A percentile compares a stretch with the other conserved stretches of the same genome.
These are phyloP conservation scores for Paramecium octaurelia DNA, from an alignment of 73 alveolate genomes.

Conservation along the genomic window DNA sequence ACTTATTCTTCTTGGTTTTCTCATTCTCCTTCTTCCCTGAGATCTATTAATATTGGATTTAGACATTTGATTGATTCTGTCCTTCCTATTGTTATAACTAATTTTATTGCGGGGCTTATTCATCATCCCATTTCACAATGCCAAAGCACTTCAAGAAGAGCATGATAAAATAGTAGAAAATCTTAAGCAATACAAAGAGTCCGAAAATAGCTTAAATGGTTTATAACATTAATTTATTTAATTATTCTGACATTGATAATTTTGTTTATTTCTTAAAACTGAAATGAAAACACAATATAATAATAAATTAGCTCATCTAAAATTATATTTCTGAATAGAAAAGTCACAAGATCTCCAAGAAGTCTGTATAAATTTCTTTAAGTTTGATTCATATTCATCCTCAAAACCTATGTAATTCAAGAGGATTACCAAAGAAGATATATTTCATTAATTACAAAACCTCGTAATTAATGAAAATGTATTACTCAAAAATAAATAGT, in stretches of 20 bases:
- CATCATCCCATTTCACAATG: conserved; percentile 40
- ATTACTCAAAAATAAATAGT: too few species aligned
- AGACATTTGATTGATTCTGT: neutral
- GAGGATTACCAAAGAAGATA: too few species aligned
- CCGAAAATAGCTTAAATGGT: conserved; percentile 36
- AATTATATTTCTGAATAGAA: too few species aligned
- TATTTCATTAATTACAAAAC: too few species aligned
- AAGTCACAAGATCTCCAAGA: too few species aligned
- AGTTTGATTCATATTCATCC: too few species aligned
- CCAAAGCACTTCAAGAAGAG: conserved; percentile 26
- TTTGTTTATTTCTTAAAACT: neutral
- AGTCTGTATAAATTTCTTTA: too few species aligned
- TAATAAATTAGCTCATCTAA: neutral
- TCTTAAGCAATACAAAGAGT: neutral
- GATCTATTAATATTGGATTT: neutral
- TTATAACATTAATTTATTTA: neutral
- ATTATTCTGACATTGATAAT: neutral
- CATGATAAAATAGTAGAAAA: conserved; percentile 14
- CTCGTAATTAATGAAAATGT: too few species aligned
- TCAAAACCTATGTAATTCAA: too few species aligned
- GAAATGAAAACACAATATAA: neutral
- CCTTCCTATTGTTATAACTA: neutral
- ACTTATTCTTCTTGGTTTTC: neutral
- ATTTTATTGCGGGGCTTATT: neutral
- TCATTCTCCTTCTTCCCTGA: neutral